Percentiles rank a stretch among this genome's conserved stretches.
Conservation (phyloP, 179 eudicot species). For the Carnegiea gigantea region DNA sequence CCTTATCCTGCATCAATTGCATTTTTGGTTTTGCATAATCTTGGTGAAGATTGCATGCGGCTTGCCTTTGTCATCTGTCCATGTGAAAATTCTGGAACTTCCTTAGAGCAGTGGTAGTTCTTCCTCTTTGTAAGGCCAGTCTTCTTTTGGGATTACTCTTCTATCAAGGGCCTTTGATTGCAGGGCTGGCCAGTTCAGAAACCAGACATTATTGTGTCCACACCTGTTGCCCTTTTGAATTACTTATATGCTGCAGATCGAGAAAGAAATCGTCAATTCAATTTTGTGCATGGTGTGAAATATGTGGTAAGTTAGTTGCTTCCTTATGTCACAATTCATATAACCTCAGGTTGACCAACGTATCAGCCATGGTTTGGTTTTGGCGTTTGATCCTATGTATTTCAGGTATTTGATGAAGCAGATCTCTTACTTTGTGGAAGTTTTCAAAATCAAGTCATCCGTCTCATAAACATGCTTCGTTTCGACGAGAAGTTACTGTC, state of each 20-base stretch:
- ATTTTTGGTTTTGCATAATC: neutral
- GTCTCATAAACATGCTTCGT: slow-evolving; percentile 88
- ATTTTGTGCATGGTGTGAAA: slow-evolving; percentile 72
- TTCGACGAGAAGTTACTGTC: slow-evolving; percentile 91
- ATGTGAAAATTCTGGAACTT: neutral
- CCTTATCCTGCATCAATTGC: too few relatives aligned
- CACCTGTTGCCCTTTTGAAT: slow-evolving; percentile 89
- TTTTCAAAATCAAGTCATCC: slow-evolving; percentile 86
- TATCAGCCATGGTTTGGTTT: slow-evolving; percentile 4
- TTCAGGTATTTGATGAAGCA: slow-evolving; percentile 96
- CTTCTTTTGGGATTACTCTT: slow-evolving; percentile 12
- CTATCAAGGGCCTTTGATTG: slow-evolving; percentile 22
- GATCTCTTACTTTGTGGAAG: slow-evolving; percentile 93
- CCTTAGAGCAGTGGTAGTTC: neutral
- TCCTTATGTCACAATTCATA: slow-evolving; percentile 4
- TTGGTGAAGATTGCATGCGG: neutral
- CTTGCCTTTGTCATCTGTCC: neutral
- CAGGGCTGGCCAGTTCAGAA: slow-evolving; percentile 87
- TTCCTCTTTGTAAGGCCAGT: neutral
- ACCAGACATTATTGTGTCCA: slow-evolving; percentile 84
- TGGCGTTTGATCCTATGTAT: slow-evolving; percentile 16
- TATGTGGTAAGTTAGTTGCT: slow-evolving; percentile 55
- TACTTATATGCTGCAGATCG: slow-evolving; percentile 69
- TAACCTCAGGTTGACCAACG: neutral
- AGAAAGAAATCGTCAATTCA: slow-evolving; percentile 56